Evolutionary conservation across 2,329 filamentous ascomycete species (phyloP), one percentile per base, ranked within the genome.

Genomic region (Diaporthe sp.): DNA sequence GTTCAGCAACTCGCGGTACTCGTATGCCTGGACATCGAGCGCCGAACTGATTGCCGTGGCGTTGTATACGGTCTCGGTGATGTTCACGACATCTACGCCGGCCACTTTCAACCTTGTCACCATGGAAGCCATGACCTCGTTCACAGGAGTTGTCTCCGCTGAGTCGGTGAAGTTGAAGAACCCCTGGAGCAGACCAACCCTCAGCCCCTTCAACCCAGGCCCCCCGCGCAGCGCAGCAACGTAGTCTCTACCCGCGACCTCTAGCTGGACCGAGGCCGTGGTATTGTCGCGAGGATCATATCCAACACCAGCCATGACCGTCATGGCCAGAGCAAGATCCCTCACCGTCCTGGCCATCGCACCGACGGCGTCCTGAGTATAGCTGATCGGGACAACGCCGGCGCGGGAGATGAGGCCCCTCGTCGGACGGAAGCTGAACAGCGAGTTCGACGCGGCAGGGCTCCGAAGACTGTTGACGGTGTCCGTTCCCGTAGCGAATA

Each of bases 381-480:
- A 85, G 5, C 88, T 89, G 33, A 91, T 86, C 0, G 89, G 89
- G 5, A 92, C 84, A 40, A 91, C 85, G 0, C 90, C 89, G 0
- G 81, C 80, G 10, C 85, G 80, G 0, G 86, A 86, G 19, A 92
- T 82, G n/a, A 89, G 78, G 0, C 89, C 89, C 40, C 84, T 80
- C 0, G 89, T 90, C 4, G 91, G 91, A 30, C 91, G 84, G 71
- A 92, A 85, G 76, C 90, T 91, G 76, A 90, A 90, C 28, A 92
- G 82, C 17, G 86, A 87, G 76, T 91, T 92, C 4, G 90, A 90
- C 57, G 87, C 90, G 17, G 91, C 91, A 0, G 91, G 91, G 71
- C 88, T 92, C 22, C 90, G 85, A 12, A 92, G 81, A 9, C 89
- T 91, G 78, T 93, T 93, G 69, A 92, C 88, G 0, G 90, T 91